phyloP scores from a whole-genome alignment of 83 land plant species.

The Larix sibirica region DNA sequence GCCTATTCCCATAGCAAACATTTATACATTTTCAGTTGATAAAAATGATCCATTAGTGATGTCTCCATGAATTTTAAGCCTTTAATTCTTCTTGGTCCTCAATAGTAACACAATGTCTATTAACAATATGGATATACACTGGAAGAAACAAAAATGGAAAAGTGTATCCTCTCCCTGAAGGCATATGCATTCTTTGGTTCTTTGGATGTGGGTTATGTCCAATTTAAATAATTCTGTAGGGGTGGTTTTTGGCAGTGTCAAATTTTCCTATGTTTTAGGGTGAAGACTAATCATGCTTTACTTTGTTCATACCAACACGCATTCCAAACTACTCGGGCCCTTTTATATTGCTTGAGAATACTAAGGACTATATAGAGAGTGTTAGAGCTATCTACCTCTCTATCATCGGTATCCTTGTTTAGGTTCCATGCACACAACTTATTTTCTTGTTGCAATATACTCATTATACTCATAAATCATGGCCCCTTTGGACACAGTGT shows the following conservation, averaged over 20 bases:
- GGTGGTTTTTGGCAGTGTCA: neutral
- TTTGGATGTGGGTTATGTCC: neutral
- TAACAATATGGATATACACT: neutral
- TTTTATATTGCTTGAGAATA: constrained; percentile 31
- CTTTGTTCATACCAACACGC: constrained; percentile 24
- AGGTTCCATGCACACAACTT: constrained; percentile 26
- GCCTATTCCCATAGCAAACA: neutral
- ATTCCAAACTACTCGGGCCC: constrained; percentile 44
- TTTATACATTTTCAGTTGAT: neutral
- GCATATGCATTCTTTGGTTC: neutral
- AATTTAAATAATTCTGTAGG: neutral
- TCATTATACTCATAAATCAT: too few species aligned
- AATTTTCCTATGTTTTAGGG: constrained; percentile 2
- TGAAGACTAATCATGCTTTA: neutral
- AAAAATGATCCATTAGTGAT: neutral
- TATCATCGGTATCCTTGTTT: constrained; percentile 51
- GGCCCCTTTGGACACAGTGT: too few species aligned
- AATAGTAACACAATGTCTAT: too few species aligned
- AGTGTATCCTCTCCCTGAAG: neutral
- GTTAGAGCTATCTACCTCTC: constrained; percentile 45
- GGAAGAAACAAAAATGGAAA: neutral
- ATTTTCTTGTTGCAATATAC: neutral
- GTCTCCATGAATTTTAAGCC: neutral
- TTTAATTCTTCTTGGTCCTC: neutral
- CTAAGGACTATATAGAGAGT: constrained; percentile 33